phyloP scores from a whole-genome alignment of 129 eudicot genomes.

The Daucus carota region DH1_v3.0 NC_030388.2:28154501-28155000 shows the following conservation, averaged over 20 bases:
- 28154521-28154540: conserved; percentile 23
- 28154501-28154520: conserved; percentile 20
- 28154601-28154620: conserved; percentile 32
- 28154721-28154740: not conserved
- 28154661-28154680: conserved; percentile 52
- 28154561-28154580: conserved; percentile 30
- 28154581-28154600: conserved; percentile 24
- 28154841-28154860: too few species aligned
- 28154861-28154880: too few species aligned
- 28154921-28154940: too few species aligned
- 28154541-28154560: not conserved
- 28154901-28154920: too few species aligned
- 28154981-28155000: too few species aligned
- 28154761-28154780: not conserved
- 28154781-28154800: not conserved
- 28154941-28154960: too few species aligned
- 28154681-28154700: conserved; percentile 5
- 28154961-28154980: too few species aligned
- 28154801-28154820: not conserved
- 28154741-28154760: not conserved
- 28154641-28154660: conserved; percentile 35
- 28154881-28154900: too few species aligned
- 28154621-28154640: conserved; percentile 24
- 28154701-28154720: not conserved
- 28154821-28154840: not conserved